A percentile compares a stretch with the other conserved stretches of the same genome.
These are phyloP conservation scores for Aspergillus unguis DNA, from an alignment of 2,329 filamentous ascomycete species.

Conservation along the genomic window DNA sequence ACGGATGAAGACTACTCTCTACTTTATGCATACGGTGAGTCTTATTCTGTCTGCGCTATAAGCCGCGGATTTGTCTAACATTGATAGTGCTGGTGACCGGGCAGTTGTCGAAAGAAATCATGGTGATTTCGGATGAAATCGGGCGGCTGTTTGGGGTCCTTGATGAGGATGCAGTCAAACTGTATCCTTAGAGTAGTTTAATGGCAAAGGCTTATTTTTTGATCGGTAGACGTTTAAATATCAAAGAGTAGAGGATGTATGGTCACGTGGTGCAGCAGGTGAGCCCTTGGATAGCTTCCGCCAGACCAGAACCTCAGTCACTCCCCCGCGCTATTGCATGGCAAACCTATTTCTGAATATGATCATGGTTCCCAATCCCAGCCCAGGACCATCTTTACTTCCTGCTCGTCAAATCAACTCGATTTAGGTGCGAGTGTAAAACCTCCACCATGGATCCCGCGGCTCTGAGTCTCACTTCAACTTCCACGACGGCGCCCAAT, in stretches of 20 bases:
- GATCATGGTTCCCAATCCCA: too few relatives aligned
- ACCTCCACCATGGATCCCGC: conserved; percentile 31
- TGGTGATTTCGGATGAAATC: conserved; percentile 52
- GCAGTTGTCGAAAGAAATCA: conserved; percentile 56
- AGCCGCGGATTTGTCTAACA: not conserved
- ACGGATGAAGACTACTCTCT: conserved; percentile 74
- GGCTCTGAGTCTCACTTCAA: conserved; percentile 38
- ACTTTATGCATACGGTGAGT: conserved; percentile 80
- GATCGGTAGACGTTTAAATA: too few relatives aligned
- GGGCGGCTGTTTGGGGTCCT: conserved; percentile 60
- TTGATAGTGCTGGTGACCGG: conserved; percentile 58
- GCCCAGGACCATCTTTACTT: too few relatives aligned
- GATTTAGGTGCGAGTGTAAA: too few relatives aligned
- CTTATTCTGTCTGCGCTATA: not conserved
- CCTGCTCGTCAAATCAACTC: too few relatives aligned
- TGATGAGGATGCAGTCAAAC: conserved; percentile 59
- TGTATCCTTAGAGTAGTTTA: conserved; percentile 34
- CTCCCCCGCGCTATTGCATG: too few relatives aligned
- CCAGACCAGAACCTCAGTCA: too few relatives aligned
- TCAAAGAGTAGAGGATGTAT: too few relatives aligned
- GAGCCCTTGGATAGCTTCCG: too few relatives aligned
- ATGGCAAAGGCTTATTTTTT: too few relatives aligned
- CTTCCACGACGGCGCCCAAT: conserved; percentile 30
- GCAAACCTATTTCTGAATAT: too few relatives aligned
- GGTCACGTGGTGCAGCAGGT: too few relatives aligned